Conservation (phyloP, 352 stramenopile genomes). For the Phytophthora constricta region DNA sequence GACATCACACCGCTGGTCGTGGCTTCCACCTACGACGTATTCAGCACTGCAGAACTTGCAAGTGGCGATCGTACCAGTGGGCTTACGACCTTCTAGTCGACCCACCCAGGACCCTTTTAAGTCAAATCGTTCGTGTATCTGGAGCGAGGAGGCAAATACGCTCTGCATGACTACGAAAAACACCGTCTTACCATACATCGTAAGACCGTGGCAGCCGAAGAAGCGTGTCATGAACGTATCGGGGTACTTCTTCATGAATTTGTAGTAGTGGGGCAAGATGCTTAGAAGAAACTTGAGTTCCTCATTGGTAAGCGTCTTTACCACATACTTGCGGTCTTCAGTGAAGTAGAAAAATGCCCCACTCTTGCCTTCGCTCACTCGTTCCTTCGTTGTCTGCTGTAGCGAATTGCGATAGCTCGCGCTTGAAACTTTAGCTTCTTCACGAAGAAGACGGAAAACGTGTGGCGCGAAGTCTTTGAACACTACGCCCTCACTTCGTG, state of each 20-base stretch:
- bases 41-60: slow-evolving; percentile 82
- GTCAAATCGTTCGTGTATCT: slow-evolving; percentile 86
- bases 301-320: slow-evolving; percentile 82
- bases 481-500: slow-evolving; percentile 70
- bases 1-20: slow-evolving; percentile 77
- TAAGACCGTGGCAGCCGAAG: slow-evolving; percentile 82
- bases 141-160: slow-evolving; percentile 77
- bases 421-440: slow-evolving; percentile 66
- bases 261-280: slow-evolving; percentile 79
- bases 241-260: slow-evolving; percentile 64
- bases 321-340: slow-evolving; percentile 82
- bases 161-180: slow-evolving; percentile 90
- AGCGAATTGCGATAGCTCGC: slow-evolving; percentile 72
- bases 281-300: slow-evolving; percentile 78
- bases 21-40: slow-evolving; percentile 69
- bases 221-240: slow-evolving; percentile 86
- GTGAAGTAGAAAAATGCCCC: slow-evolving; percentile 89
- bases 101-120: slow-evolving; percentile 89
- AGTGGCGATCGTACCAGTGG: slow-evolving; percentile 63
- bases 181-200: slow-evolving; percentile 87
- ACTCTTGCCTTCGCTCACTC: slow-evolving; percentile 84
- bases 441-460: slow-evolving; percentile 77
- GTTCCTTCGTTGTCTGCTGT: slow-evolving; percentile 77
- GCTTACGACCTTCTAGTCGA: slow-evolving; percentile 73
- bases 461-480: slow-evolving; percentile 86